These are phyloP conservation scores for Recurvomyces mirabilis DNA, from an alignment of 495 filamentous ascomycete species.

Conservation along the genomic window DNA sequence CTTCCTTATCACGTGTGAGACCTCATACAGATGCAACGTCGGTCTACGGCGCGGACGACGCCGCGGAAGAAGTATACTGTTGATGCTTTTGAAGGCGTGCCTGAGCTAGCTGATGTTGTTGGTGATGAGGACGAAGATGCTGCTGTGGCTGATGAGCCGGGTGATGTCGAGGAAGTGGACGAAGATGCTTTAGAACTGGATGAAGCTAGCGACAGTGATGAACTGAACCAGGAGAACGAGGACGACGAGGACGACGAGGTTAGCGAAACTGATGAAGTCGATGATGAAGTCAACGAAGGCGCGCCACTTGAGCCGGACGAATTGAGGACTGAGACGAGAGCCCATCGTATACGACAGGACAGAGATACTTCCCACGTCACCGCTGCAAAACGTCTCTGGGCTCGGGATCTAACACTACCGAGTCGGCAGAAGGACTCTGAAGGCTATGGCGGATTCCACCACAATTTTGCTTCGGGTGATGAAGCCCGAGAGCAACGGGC, in stretches of 20 bases:
- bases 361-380: no score
- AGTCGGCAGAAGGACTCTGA: slow-evolving; percentile 30
- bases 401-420: slow-evolving; percentile 41
- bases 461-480: slow-evolving; percentile 6
- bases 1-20: no score
- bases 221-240: slow-evolving; percentile 11
- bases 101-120: slow-evolving; percentile 7
- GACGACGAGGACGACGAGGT: slow-evolving; percentile 7
- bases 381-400: slow-evolving; percentile 40
- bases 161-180: not conserved
- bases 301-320: no score
- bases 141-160: not conserved
- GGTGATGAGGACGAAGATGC: not conserved
- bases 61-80: slow-evolving; percentile 18
- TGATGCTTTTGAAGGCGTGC: slow-evolving; percentile 21
- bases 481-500: slow-evolving; percentile 36
- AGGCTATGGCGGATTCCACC: slow-evolving; percentile 27
- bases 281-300: not conserved
- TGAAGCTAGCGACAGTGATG: no score
- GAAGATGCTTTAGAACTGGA: not conserved
- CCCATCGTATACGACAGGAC: no score
- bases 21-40: slow-evolving; percentile 8
- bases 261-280: slow-evolving; percentile 1
- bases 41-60: not conserved
- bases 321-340: no score